These are phyloP conservation scores for Citrus australasica DNA, from an alignment of 345 rosid species.

Conservation along the genomic window DNA sequence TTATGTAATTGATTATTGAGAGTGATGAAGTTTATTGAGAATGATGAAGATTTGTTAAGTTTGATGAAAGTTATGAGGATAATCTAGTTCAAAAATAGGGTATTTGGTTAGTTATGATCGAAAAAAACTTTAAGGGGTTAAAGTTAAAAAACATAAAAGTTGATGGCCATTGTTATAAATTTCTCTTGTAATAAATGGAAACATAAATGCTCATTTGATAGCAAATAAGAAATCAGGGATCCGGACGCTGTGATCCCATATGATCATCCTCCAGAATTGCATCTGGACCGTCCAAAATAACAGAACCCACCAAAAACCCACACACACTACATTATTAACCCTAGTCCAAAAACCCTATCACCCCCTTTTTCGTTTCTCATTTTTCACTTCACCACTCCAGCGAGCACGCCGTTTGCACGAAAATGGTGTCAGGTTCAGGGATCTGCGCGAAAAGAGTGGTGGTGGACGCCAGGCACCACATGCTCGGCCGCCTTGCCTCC, in stretches of 20 bases:
- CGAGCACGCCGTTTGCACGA: slow-evolving; percentile 1
- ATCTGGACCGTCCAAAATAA: not conserved
- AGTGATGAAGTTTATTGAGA: too few relatives aligned
- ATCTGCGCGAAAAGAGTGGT: slow-evolving; percentile 61
- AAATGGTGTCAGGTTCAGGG: slow-evolving; percentile 83
- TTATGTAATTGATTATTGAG: too few relatives aligned
- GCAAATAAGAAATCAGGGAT: not conserved
- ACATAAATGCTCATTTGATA: not conserved
- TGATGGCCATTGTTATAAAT: too few relatives aligned
- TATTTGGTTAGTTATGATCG: too few relatives aligned
- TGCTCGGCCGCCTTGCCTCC: slow-evolving; percentile 72
- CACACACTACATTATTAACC: not conserved
- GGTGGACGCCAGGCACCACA: slow-evolving; percentile 86
- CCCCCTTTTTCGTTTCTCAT: not conserved
- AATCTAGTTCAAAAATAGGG: too few relatives aligned
- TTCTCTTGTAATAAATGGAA: not conserved
- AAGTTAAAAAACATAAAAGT: too few relatives aligned
- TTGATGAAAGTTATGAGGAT: too few relatives aligned
- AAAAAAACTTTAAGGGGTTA: too few relatives aligned
- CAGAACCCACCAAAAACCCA: not conserved
- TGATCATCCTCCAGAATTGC: not conserved
- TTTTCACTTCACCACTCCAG: not conserved
- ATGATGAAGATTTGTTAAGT: too few relatives aligned
- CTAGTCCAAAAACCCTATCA: not conserved
- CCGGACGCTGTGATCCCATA: not conserved